Evolutionary conservation across 495 filamentous ascomycete species (phyloP), one percentile per base, ranked within the genome.

Genomic region (Hypoxylon fuscum): DNA sequence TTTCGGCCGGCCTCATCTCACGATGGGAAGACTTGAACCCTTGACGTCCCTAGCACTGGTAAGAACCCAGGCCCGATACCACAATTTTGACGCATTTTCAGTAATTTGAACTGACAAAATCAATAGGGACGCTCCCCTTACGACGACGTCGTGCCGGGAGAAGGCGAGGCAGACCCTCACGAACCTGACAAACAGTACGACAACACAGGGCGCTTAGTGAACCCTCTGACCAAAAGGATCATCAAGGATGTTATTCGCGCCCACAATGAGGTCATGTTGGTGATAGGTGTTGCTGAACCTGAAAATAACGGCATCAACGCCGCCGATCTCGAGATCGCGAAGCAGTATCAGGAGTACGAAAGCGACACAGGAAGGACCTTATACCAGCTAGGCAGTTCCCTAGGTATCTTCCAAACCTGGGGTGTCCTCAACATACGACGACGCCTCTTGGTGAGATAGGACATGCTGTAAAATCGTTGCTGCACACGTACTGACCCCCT

Each of bases 51-150:
- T 73, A 64, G 81, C 81, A 6, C 64, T 85, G 59, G 82, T 84
- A 73, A 65, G 80, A 51, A 22, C 10, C 11, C 23, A n/a, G 10
- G 21, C 42, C 44, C 40, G 2, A 52, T 40, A 32, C 37, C 23
- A 3, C n/a, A 40, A 27, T n/a, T 32, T 27, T 14, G 20, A 43
- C 12, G 9, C 20, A 7, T 27, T 23, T 12, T 10, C 0, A 21
- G 9, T 42, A 22, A 1, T 48, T 18, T n/a, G 18, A 43, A 42
- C 56, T 69, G 1, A 66, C 53, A 22, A 25, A 22, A 15, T 37
- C 12, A 12, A 48, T 49, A 89, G 88, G 89, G 89, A 54, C 83
- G 89, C 11, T 90, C 88, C 7, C 88, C 87, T 44, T 91, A 90
- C 55, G 88, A 91, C 64, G 78, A 84, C 46, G 84, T 87, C 11